Evolutionary conservation across 129 eudicot genomes (phyloP).

Genomic region (Flaveria brownii): DNA sequence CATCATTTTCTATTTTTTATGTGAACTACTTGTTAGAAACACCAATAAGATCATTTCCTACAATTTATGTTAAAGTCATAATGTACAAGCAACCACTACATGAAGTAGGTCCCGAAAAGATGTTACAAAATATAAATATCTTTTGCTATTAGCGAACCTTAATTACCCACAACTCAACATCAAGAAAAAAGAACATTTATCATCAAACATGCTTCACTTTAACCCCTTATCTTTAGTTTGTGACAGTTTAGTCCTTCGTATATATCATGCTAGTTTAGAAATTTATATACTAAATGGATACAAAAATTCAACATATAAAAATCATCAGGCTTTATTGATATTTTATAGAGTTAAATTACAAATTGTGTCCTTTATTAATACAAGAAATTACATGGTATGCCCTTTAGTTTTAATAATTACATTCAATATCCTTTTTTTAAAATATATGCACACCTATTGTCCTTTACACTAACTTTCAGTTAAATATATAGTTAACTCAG

Average conservation of each 20-base stretch:
- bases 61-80: background rate
- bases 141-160: constrained; percentile 20
- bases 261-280: background rate
- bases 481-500: no score
- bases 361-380: no score
- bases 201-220: constrained; percentile 8
- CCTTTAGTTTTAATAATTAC: no score
- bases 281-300: no score
- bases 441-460: no score
- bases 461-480: no score
- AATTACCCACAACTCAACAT: constrained; percentile 13
- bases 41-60: background rate
- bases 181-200: background rate
- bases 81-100: constrained; percentile 27
- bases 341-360: no score
- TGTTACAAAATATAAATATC: constrained; percentile 20
- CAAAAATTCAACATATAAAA: no score
- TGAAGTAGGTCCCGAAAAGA: constrained; percentile 15
- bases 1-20: background rate
- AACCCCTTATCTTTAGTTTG: constrained; percentile 4
- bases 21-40: background rate
- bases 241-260: background rate
- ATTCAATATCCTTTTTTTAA: no score
- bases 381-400: no score
- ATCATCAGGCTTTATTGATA: no score